These are phyloP conservation scores for Aspergillus clavatus DNA, from an alignment of 2,329 filamentous ascomycete species.

Conservation along the genomic window DNA sequence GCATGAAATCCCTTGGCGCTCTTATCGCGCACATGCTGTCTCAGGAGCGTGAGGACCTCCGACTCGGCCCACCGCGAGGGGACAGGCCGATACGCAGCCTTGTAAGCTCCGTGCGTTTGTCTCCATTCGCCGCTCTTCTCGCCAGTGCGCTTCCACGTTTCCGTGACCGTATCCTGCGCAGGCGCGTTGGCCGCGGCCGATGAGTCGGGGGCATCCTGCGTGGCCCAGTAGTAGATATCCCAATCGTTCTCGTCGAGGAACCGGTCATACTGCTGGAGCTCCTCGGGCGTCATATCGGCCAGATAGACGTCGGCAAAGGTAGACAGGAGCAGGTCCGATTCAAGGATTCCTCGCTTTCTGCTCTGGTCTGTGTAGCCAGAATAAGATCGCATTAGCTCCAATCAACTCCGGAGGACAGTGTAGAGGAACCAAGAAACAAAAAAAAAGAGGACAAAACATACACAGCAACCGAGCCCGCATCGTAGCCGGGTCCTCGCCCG, in stretches of 20 bases:
- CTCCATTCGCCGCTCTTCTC: slow-evolving; percentile 78
- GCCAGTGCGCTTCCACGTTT: slow-evolving; percentile 48
- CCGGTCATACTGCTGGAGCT: slow-evolving; percentile 78
- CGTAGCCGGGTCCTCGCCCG: slow-evolving; percentile 76
- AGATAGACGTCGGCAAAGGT: slow-evolving; percentile 87
- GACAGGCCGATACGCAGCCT: slow-evolving; percentile 87
- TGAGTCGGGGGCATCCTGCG: slow-evolving; percentile 61
- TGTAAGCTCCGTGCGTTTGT: slow-evolving; percentile 91
- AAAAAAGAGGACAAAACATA: slow-evolving; percentile 26
- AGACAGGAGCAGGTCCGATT: slow-evolving; percentile 90
- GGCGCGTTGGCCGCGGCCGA: slow-evolving; percentile 46
- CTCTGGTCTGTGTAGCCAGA: slow-evolving; percentile 91
- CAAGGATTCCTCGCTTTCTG: slow-evolving; percentile 91
- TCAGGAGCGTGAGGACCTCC: slow-evolving; percentile 69
- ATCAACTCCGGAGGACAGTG: no score
- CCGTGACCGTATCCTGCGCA: slow-evolving; percentile 34
- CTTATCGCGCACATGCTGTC: slow-evolving; percentile 71
- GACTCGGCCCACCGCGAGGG: slow-evolving; percentile 79
- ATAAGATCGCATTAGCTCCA: no score
- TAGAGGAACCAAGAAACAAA: background rate
- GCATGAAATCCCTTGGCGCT: slow-evolving; percentile 50
- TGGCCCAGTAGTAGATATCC: slow-evolving; percentile 99
- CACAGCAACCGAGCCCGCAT: slow-evolving; percentile 81
- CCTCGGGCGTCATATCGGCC: slow-evolving; percentile 62
- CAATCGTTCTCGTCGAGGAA: slow-evolving; percentile 99